These are phyloP conservation scores for Apiospora aurea DNA, from an alignment of 2,329 filamentous ascomycete species.

Conservation along the genomic window DNA sequence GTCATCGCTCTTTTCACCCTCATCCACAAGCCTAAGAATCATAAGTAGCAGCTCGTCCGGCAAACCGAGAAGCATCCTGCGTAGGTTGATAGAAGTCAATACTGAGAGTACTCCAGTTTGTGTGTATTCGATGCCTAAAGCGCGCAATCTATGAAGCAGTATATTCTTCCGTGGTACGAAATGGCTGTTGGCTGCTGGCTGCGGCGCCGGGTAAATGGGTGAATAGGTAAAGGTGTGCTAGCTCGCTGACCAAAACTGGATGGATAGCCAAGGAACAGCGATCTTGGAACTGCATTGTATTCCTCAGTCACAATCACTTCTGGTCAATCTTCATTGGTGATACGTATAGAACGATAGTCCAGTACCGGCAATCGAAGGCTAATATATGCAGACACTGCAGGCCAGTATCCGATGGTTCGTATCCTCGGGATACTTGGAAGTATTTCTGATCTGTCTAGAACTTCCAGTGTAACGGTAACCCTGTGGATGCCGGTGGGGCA, in stretches of 20 bases:
- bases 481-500: too few species aligned
- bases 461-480: too few species aligned
- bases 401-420: too few species aligned
- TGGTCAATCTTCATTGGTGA: slow-evolving; percentile 1
- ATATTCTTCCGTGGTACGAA: background rate
- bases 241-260: too few species aligned
- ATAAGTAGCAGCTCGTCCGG: slow-evolving; percentile 1
- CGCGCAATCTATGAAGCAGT: slow-evolving; percentile 6
- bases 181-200: slow-evolving; percentile 4
- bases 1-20: slow-evolving; percentile 4
- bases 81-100: slow-evolving; percentile 7
- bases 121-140: slow-evolving; percentile 2
- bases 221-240: background rate
- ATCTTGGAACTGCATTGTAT: slow-evolving; percentile 9
- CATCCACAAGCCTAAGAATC: background rate
- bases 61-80: background rate
- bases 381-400: too few species aligned
- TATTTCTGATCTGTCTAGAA: too few species aligned
- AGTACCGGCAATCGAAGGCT: too few species aligned
- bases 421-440: too few species aligned
- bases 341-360: background rate
- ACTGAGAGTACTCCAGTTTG: background rate
- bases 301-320: slow-evolving; percentile 3
- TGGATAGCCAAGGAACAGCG: slow-evolving; percentile 9
- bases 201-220: slow-evolving; percentile 2